Conservation (phyloP, 495 filamentous ascomycete species). For the Clavariopsis aquatica region DNA sequence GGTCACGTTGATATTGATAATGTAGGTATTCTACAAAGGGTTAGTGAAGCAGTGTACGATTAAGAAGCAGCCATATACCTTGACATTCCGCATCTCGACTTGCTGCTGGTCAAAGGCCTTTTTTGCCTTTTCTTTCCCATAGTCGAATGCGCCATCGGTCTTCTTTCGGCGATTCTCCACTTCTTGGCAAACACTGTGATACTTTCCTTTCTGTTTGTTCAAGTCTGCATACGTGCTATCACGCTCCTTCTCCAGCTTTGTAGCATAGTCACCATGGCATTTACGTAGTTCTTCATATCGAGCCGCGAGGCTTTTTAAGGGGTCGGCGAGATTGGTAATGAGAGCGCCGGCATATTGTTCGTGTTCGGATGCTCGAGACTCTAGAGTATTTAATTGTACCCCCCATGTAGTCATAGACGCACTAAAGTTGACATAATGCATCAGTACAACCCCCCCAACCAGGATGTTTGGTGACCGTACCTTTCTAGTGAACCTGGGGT, state of each 20-base stretch:
- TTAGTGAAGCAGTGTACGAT: constrained; percentile 26
- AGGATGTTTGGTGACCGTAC: constrained; percentile 43
- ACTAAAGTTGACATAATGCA: constrained; percentile 43
- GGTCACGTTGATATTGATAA: constrained; percentile 91
- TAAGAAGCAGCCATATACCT: constrained; percentile 51
- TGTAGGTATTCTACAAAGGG: constrained; percentile 76
- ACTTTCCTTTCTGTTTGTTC: constrained; percentile 88
- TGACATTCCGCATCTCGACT: constrained; percentile 91
- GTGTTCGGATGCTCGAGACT: constrained; percentile 84
- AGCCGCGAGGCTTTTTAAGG: constrained; percentile 66
- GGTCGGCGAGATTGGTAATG: constrained; percentile 76
- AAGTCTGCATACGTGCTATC: constrained; percentile 81
- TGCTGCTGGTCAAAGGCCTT: constrained; percentile 86
- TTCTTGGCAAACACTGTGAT: constrained; percentile 90
- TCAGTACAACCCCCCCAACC: constrained; percentile 2
- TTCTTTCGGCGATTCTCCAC: constrained; percentile 95
- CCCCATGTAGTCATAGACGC: constrained; percentile 97
- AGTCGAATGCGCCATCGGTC: constrained; percentile 83
- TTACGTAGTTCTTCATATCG: constrained; percentile 93
- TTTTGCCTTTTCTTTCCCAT: constrained; percentile 80
- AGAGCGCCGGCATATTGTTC: constrained; percentile 79
- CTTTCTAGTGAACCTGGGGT: constrained; percentile 94
- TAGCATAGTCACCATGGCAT: constrained; percentile 83
- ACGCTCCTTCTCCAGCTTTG: constrained; percentile 84
- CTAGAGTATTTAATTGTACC: constrained; percentile 84